These are phyloP conservation scores for Roridomyces roridus DNA, from an alignment of 768 basidiomycete genomes.

Conservation along the genomic window DNA sequence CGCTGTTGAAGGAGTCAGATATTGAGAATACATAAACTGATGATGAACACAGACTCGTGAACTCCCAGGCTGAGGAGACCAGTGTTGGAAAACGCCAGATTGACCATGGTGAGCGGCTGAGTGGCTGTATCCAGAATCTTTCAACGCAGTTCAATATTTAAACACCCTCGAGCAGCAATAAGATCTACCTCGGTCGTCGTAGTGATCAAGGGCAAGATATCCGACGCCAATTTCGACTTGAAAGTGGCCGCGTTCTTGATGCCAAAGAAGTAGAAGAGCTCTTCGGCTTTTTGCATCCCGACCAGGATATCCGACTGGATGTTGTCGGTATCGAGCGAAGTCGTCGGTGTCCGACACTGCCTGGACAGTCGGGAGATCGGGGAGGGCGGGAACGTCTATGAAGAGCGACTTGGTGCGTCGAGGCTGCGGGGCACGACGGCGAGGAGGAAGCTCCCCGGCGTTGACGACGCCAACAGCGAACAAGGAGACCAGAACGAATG, in stretches of 20 bases:
- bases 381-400: slow-evolving; percentile 7
- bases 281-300: slow-evolving; percentile 31
- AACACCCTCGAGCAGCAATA: too few species aligned
- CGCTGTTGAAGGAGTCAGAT: neutral
- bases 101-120: slow-evolving; percentile 30
- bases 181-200: slow-evolving; percentile 23
- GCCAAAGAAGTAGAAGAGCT: slow-evolving; percentile 32
- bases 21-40: neutral
- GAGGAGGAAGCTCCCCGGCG: neutral
- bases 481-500: neutral
- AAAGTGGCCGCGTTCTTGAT: slow-evolving; percentile 26
- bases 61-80: slow-evolving; percentile 27
- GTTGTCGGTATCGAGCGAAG: slow-evolving; percentile 10
- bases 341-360: neutral
- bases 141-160: too few species aligned
- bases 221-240: slow-evolving; percentile 21
- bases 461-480: neutral
- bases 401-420: slow-evolving; percentile 8
- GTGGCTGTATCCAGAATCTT: slow-evolving; percentile 20
- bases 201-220: slow-evolving; percentile 29
- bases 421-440: neutral
- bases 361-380: slow-evolving; percentile 15
- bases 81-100: slow-evolving; percentile 29
- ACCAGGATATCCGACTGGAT: slow-evolving; percentile 9
- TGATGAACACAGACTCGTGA: slow-evolving; percentile 2